A percentile compares a stretch with the other conserved stretches of the same genome.
phyloP scores from a whole-genome alignment of 306 rosid species.

The Cucumis sativus region Cucumber_9930_V3 NC_026655.2:6152001-6152500 shows the following conservation, averaged over 20 bases:
- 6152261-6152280: too few relatives aligned
- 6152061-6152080: neutral
- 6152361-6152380: too few relatives aligned
- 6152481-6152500: constrained; percentile 1
- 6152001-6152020: neutral
- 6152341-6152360: too few relatives aligned
- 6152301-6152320: too few relatives aligned
- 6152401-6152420: neutral
- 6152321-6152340: too few relatives aligned
- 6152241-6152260: too few relatives aligned
- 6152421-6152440: neutral
- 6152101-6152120: neutral
- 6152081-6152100: neutral
- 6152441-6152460: neutral
- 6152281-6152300: too few relatives aligned
- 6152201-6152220: neutral
- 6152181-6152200: neutral
- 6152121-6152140: neutral
- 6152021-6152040: neutral
- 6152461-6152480: constrained; percentile 7
- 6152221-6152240: neutral
- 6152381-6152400: neutral
- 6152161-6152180: neutral
- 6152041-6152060: neutral
- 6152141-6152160: neutral